These are phyloP conservation scores for Diaporthe nobilis DNA, from an alignment of 2,329 filamentous ascomycete species.

Conservation along the genomic window DNA sequence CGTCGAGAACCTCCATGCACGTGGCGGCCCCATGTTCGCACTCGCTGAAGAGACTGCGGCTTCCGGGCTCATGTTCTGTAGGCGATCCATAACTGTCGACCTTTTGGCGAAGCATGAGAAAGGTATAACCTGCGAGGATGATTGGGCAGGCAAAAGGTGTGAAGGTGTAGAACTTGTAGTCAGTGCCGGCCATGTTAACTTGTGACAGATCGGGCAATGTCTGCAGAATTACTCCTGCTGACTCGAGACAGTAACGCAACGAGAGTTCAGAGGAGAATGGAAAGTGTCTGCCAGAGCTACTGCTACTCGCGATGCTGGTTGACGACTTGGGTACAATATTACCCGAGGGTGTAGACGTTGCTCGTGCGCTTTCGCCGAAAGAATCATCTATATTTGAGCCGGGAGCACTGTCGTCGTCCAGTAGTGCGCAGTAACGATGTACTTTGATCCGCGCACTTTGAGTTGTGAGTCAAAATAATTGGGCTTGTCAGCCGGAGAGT, in stretches of 20 bases:
- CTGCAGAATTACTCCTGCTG: not conserved
- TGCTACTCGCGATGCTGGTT: not conserved
- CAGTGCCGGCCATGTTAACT: not conserved
- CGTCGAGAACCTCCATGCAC: slow-evolving; percentile 6
- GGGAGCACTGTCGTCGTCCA: not conserved
- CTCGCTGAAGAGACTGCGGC: not conserved
- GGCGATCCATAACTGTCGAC: not conserved
- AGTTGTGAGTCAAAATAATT: not conserved
- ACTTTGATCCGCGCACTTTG: not conserved
- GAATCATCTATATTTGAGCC: not conserved
- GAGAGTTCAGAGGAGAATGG: not conserved
- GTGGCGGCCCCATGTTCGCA: not conserved
- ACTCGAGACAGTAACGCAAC: slow-evolving; percentile 1
- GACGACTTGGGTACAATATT: not conserved
- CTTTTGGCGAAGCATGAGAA: slow-evolving; percentile 3
- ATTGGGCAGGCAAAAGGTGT: not conserved
- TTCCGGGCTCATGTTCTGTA: not conserved
- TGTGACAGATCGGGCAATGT: not conserved
- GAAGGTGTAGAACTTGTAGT: slow-evolving; percentile 7
- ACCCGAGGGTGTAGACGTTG: not conserved
- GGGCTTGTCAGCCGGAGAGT: not conserved
- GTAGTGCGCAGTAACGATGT: not conserved
- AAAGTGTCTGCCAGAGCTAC: not conserved
- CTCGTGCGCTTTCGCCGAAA: not conserved
- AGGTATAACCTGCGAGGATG: not conserved